Conservation (phyloP, 495 filamentous ascomycete genomes). For the Cercophora sp. region DNA sequence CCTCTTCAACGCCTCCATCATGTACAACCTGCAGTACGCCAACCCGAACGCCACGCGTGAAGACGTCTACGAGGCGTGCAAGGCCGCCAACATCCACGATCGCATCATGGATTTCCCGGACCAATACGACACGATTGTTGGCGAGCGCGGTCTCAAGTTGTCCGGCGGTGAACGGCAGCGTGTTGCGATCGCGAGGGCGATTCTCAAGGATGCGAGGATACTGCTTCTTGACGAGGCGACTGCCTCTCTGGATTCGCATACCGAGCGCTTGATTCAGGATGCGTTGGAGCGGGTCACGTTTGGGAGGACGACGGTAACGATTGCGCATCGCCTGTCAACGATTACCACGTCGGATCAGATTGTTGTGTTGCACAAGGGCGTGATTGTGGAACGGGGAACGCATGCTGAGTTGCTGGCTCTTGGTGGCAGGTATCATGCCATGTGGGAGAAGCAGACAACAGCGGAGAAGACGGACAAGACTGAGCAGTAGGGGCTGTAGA, state of each 20-base stretch:
- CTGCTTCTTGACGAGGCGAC: conserved; percentile 96
- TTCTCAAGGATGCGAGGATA: conserved; percentile 87
- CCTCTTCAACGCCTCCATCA: conserved; percentile 89
- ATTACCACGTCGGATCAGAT: conserved; percentile 91
- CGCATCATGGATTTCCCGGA: conserved; percentile 90
- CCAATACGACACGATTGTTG: conserved; percentile 81
- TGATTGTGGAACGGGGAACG: conserved; percentile 75
- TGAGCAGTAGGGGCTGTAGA: no score
- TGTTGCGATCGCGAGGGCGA: conserved; percentile 89
- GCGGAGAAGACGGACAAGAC: conserved; percentile 12
- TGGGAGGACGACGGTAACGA: conserved; percentile 62
- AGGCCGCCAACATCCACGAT: conserved; percentile 88
- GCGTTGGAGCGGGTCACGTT: conserved; percentile 65
- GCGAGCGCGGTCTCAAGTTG: conserved; percentile 89
- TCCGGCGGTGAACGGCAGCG: conserved; percentile 94
- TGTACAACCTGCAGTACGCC: conserved; percentile 93
- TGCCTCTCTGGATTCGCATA: conserved; percentile 85
- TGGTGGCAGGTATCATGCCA: conserved; percentile 73
- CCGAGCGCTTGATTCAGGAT: conserved; percentile 90
- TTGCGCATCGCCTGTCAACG: conserved; percentile 79
- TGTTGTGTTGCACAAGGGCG: conserved; percentile 77
- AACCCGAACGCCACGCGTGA: conserved; percentile 77
- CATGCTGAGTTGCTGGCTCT: conserved; percentile 72
- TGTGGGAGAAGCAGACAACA: conserved; percentile 79
- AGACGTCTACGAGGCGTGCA: conserved; percentile 78